Evolutionary conservation across 2,329 filamentous ascomycete genomes (phyloP).

Genomic region (Achaetomium macrosporum): DNA sequence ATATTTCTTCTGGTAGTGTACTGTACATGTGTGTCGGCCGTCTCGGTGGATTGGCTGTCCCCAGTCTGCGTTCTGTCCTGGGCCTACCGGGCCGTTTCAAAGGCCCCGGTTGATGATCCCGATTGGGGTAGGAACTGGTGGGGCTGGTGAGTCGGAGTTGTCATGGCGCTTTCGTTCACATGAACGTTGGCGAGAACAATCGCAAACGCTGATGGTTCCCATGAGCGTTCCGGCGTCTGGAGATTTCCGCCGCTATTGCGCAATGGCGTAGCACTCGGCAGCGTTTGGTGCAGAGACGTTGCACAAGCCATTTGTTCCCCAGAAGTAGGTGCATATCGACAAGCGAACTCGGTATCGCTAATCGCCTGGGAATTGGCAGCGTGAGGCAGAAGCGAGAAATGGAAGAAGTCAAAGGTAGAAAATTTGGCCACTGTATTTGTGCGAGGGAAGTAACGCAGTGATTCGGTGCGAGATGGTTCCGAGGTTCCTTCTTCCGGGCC

Average conservation of each 20-base stretch:
- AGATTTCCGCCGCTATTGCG: background rate
- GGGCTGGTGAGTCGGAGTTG: constrained; percentile 8
- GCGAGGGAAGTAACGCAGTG: background rate
- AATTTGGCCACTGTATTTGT: background rate
- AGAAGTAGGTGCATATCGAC: background rate
- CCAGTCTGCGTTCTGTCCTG: background rate
- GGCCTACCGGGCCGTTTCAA: constrained; percentile 18
- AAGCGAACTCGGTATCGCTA: too few species aligned
- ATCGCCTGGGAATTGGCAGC: background rate
- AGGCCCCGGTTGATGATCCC: constrained; percentile 1
- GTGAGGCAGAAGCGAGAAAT: background rate
- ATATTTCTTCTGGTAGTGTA: background rate
- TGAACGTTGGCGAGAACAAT: constrained; percentile 4
- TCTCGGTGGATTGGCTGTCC: constrained; percentile 4
- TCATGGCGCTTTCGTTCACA: background rate
- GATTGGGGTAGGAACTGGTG: constrained; percentile 14
- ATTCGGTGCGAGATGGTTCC: background rate
- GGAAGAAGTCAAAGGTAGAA: background rate
- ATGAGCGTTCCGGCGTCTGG: background rate
- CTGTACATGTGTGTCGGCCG: background rate
- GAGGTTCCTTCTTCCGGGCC: background rate
- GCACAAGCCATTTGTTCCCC: background rate
- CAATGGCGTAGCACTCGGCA: constrained; percentile 17
- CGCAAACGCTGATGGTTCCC: background rate
- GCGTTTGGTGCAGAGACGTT: constrained; percentile 18